phyloP scores from a whole-genome alignment of 495 filamentous ascomycete species.

The Penicillium herquei region DNA sequence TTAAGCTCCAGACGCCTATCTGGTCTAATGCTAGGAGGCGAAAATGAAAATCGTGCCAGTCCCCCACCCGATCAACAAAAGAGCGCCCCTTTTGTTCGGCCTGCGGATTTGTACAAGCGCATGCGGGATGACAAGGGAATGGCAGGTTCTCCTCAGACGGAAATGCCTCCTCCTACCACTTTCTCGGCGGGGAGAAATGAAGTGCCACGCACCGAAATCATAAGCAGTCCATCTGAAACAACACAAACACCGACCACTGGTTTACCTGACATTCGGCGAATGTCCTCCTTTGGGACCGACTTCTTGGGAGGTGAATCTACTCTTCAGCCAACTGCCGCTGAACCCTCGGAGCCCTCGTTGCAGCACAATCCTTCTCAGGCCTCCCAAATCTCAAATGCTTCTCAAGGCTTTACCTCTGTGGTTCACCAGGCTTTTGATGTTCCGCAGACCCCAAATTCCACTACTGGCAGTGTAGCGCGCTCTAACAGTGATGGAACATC shows the following conservation, averaged over 20 bases:
- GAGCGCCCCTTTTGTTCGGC: conserved; percentile 63
- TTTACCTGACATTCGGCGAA: conserved; percentile 62
- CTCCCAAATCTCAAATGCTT: conserved; percentile 7
- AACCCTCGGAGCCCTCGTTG: conserved; percentile 29
- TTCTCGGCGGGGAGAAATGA: neutral
- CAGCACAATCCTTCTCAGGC: conserved; percentile 54
- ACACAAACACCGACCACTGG: conserved; percentile 19
- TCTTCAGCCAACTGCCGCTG: conserved; percentile 16
- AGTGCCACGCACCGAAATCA: neutral
- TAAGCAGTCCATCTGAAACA: conserved; percentile 3
- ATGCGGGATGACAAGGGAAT: conserved; percentile 62
- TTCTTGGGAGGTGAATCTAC: conserved; percentile 25
- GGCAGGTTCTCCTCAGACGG: conserved; percentile 20
- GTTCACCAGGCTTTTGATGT: conserved; percentile 72
- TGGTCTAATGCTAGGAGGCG: conserved; percentile 13
- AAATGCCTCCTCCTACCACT: conserved; percentile 24
- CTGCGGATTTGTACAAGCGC: conserved; percentile 76
- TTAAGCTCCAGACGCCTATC: conserved; percentile 23
- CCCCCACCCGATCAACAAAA: conserved; percentile 35
- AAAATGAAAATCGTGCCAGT: conserved; percentile 12
- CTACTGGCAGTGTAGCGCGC: conserved; percentile 47
- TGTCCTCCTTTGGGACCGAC: conserved; percentile 62
- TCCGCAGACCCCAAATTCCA: conserved; percentile 57
- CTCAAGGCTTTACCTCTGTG: conserved; percentile 59
- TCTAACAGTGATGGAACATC: conserved; percentile 66